These are phyloP conservation scores for Ceraceosorus guamensis DNA, from an alignment of 1,284 basidiomycete species.

Conservation along the genomic window DNA sequence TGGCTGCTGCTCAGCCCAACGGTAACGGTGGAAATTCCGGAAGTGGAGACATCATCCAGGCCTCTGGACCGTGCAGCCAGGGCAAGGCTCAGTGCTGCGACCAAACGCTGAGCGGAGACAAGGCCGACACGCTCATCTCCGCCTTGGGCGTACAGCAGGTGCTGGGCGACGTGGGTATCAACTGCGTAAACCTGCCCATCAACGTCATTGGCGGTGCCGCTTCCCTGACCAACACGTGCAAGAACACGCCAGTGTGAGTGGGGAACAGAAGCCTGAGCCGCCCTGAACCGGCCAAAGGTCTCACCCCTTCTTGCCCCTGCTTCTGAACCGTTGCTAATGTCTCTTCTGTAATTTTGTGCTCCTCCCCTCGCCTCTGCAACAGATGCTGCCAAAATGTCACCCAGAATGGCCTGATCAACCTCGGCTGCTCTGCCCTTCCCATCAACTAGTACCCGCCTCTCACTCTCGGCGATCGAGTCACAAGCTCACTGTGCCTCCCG, in stretches of 20 bases:
- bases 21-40: too few species aligned
- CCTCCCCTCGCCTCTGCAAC: too few species aligned
- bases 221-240: constrained; percentile 23
- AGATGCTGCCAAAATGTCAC: constrained; percentile 29
- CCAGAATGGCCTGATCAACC: constrained; percentile 34
- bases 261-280: too few species aligned
- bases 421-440: constrained; percentile 29
- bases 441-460: too few species aligned
- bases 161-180: constrained; percentile 24
- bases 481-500: too few species aligned
- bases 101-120: constrained; percentile 22
- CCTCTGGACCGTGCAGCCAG: too few species aligned
- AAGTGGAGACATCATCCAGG: too few species aligned
- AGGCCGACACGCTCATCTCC: constrained; percentile 29
- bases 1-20: too few species aligned
- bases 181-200: constrained; percentile 28
- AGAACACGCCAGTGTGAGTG: constrained; percentile 17
- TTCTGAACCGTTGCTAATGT: not conserved
- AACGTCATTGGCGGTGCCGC: constrained; percentile 14
- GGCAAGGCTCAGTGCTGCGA: constrained; percentile 26
- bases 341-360: not conserved
- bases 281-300: too few species aligned
- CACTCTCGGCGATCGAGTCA: too few species aligned
- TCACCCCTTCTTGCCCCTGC: not conserved
- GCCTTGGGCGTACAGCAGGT: constrained; percentile 24